Conservation (phyloP, 2,329 filamentous ascomycete genomes). For the Trichoderma sp. region DNA sequence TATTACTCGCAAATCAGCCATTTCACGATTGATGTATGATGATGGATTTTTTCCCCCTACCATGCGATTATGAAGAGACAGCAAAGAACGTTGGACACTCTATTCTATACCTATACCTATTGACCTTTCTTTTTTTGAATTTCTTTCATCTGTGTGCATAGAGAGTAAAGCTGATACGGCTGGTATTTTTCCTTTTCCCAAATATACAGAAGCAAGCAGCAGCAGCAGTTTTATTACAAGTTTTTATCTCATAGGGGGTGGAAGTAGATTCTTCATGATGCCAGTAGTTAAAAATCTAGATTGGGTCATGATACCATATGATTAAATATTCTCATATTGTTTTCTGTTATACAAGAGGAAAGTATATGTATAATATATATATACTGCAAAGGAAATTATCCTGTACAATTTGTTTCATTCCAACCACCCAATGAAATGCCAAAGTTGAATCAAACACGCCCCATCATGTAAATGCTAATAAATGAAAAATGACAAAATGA, state of each 20-base stretch:
- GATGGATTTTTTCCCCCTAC: background rate
- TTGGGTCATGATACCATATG: background rate
- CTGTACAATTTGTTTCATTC: background rate
- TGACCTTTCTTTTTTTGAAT: background rate
- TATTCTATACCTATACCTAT: background rate
- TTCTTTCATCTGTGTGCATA: background rate
- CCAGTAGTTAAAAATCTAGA: background rate
- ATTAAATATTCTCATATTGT: background rate
- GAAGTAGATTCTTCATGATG: background rate
- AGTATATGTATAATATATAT: background rate
- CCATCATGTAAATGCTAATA: slow-evolving; percentile 11
- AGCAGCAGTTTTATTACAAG: background rate
- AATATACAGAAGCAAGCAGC: background rate
- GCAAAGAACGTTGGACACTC: background rate
- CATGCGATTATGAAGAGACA: background rate
- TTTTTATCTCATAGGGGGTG: background rate
- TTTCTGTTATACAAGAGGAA: slow-evolving; percentile 2
- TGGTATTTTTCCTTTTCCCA: background rate
- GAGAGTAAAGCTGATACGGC: background rate
- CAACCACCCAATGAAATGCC: slow-evolving; percentile 3
- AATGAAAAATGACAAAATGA: background rate
- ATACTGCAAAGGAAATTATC: background rate
- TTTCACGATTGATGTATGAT: slow-evolving; percentile 65
- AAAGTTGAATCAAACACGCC: slow-evolving; percentile 8
- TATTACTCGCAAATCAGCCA: slow-evolving; percentile 74